These are phyloP conservation scores for Fagopyrum esculentum DNA, from an alignment of 148 eudicot species.

Conservation along the genomic window DNA sequence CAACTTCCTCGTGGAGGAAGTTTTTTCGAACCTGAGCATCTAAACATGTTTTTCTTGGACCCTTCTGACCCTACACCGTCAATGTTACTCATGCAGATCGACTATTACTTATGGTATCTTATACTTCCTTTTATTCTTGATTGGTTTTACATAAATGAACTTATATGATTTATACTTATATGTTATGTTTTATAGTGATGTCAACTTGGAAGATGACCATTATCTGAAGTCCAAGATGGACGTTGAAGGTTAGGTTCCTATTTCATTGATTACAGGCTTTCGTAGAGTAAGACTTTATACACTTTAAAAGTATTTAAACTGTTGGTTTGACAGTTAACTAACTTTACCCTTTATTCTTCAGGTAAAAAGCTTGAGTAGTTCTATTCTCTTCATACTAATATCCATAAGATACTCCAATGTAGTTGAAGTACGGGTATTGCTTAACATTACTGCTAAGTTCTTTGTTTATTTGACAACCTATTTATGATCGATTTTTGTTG, in stretches of 20 bases:
- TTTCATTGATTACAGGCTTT: slow-evolving; percentile 45
- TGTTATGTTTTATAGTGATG: slow-evolving; percentile 27
- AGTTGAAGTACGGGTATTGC: slow-evolving; percentile 24
- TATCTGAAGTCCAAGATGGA: slow-evolving; percentile 60
- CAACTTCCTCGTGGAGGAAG: no score
- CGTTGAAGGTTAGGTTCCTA: slow-evolving; percentile 60
- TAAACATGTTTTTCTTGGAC: slow-evolving; percentile 25
- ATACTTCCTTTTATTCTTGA: background rate
- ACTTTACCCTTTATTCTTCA: slow-evolving; percentile 9
- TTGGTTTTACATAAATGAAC: background rate
- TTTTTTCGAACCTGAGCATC: slow-evolving; percentile 1
- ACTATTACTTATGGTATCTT: slow-evolving; percentile 62
- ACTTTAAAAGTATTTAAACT: background rate
- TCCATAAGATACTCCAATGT: slow-evolving; percentile 20
- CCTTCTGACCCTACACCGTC: slow-evolving; percentile 16
- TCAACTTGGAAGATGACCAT: slow-evolving; percentile 44
- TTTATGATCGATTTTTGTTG: no score
- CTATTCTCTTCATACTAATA: slow-evolving; percentile 19
- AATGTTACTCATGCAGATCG: slow-evolving; percentile 39
- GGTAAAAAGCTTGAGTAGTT: slow-evolving; percentile 21
- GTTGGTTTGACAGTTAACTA: background rate
- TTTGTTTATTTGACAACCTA: background rate
- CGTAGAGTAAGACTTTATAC: slow-evolving; percentile 33
- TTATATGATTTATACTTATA: no score
- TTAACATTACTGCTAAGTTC: background rate